Conservation (phyloP, 2,329 filamentous ascomycete species). For the Didymosphaeria variabile region DNA sequence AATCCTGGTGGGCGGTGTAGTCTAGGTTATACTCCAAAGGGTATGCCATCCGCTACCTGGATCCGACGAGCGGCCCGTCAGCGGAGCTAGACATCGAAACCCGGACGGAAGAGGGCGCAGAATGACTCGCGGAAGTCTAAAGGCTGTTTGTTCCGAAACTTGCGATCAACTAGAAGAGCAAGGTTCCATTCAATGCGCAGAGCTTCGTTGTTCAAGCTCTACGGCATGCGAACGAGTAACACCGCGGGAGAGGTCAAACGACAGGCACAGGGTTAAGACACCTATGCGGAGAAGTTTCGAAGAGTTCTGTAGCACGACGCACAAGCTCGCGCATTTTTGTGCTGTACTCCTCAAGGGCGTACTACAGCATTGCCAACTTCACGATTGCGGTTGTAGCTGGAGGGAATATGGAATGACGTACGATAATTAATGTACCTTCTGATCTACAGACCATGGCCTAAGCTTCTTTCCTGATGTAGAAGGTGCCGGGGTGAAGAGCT, state of each 20-base stretch:
- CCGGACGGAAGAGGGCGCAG: slow-evolving; percentile 1
- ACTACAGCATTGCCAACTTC: neutral
- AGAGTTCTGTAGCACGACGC: slow-evolving; percentile 10
- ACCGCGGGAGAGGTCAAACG: slow-evolving; percentile 12
- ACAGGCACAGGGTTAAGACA: slow-evolving; percentile 22
- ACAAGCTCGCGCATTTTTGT: slow-evolving; percentile 10
- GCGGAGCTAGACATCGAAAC: slow-evolving; percentile 21
- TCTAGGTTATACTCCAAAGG: slow-evolving; percentile 11
- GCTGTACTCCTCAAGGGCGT: neutral
- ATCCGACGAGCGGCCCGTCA: slow-evolving; percentile 13
- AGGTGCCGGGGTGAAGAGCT: slow-evolving; percentile 23
- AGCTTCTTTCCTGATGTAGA: slow-evolving; percentile 29
- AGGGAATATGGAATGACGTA: slow-evolving; percentile 13
- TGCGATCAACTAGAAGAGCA: slow-evolving; percentile 14
- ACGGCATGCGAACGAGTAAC: slow-evolving; percentile 6
- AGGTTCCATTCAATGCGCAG: slow-evolving; percentile 15
- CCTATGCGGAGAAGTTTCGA: neutral
- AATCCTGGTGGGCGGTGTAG: slow-evolving; percentile 8
- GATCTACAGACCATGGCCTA: slow-evolving; percentile 8
- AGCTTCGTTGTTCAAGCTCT: slow-evolving; percentile 8
- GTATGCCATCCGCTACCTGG: slow-evolving; percentile 20
- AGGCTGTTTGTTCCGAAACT: slow-evolving; percentile 8
- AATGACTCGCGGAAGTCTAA: neutral
- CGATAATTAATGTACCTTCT: slow-evolving; percentile 5
- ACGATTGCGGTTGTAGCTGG: neutral